These are phyloP conservation scores for Cytospora chrysosperma DNA, from an alignment of 2,329 filamentous ascomycete species.

Conservation along the genomic window DNA sequence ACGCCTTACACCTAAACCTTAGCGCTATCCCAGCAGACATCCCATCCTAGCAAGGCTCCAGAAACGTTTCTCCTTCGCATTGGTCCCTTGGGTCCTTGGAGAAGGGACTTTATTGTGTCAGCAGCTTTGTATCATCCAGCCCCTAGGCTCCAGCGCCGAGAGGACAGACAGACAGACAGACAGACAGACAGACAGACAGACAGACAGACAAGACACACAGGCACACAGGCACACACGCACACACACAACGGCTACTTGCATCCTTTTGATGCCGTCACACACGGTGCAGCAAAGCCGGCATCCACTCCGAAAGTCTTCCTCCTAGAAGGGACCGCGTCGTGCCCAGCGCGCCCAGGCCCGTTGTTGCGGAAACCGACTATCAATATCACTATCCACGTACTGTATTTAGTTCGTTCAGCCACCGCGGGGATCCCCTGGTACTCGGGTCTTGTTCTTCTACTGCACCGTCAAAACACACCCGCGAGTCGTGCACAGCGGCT, in stretches of 20 bases:
- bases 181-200: too few relatives aligned
- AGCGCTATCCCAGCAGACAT: conserved; percentile 15
- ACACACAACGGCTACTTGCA: conserved; percentile 33
- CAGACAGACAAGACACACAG: too few relatives aligned
- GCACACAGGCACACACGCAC: too few relatives aligned
- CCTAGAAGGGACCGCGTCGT: conserved; percentile 15
- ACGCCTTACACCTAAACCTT: conserved; percentile 11
- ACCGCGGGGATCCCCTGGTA: conserved; percentile 9
- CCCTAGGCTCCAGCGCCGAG: conserved; percentile 24
- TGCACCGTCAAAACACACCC: conserved; percentile 12
- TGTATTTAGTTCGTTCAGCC: conserved; percentile 12
- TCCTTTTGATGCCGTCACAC: conserved; percentile 31
- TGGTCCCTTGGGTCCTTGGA: conserved; percentile 25
- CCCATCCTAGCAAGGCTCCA: conserved; percentile 15
- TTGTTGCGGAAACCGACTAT: conserved; percentile 9
- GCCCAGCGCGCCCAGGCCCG: neutral
- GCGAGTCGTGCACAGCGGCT: conserved; percentile 10
- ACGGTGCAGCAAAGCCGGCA: conserved; percentile 24
- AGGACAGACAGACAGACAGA: too few relatives aligned
- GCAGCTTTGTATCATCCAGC: conserved; percentile 16
- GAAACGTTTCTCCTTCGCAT: conserved; percentile 28
- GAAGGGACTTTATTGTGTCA: conserved; percentile 21
- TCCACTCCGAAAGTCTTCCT: conserved; percentile 18
- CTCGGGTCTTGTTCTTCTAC: conserved; percentile 7
- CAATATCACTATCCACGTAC: too few relatives aligned